These are phyloP conservation scores for Cystofilobasidium macerans DNA, from an alignment of 768 basidiomycete species.

Conservation along the genomic window DNA sequence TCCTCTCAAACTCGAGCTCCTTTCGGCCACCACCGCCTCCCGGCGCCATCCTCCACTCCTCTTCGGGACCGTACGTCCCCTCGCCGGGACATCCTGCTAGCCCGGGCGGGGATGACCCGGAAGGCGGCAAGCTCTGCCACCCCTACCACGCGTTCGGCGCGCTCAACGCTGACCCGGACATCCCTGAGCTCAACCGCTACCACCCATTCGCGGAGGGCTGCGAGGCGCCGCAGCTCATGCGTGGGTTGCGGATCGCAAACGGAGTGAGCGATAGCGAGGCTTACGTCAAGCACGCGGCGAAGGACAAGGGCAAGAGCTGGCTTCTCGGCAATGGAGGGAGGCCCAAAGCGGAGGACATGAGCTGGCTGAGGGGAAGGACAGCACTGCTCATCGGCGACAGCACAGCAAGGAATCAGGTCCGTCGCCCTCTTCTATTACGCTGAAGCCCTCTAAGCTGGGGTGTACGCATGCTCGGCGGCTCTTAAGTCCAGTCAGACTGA, in stretches of 20 bases:
- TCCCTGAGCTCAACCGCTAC: constrained; percentile 29
- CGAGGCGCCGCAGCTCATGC: constrained; percentile 27
- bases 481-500: too few species aligned
- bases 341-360: constrained; percentile 25
- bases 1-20: too few species aligned
- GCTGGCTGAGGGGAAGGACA: constrained; percentile 29
- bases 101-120: too few species aligned
- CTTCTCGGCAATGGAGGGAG: constrained; percentile 6
- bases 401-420: constrained; percentile 27
- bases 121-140: constrained; percentile 5
- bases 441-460: too few species aligned
- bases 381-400: constrained; percentile 31
- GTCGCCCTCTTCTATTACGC: neutral
- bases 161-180: constrained; percentile 17
- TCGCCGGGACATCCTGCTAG: too few species aligned
- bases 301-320: neutral
- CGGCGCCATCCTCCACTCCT: too few species aligned
- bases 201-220: constrained; percentile 24
- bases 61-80: too few species aligned
- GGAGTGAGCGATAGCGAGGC: constrained; percentile 3
- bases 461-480: too few species aligned
- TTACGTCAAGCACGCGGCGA: neutral
- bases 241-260: constrained; percentile 12
- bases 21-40: too few species aligned
- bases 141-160: constrained; percentile 29